Evolutionary conservation across 2,329 filamentous ascomycete genomes (phyloP).

Genomic region (Fusarium mexicanum): DNA sequence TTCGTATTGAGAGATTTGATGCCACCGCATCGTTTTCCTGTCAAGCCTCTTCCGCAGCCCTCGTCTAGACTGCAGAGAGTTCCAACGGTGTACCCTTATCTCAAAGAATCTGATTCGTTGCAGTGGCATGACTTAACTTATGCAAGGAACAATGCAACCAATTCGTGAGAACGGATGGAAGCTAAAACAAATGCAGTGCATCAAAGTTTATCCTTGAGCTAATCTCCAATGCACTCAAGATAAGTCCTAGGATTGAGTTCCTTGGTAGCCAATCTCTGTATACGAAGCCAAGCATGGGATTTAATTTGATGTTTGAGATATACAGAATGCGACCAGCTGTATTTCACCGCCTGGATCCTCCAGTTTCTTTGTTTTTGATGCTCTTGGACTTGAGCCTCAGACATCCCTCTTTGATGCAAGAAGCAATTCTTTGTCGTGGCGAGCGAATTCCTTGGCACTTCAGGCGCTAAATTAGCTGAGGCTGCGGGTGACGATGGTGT

Average conservation of each 20-base stretch:
- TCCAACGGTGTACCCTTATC: neutral
- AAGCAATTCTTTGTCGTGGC: slow-evolving; percentile 22
- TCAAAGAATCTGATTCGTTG: neutral
- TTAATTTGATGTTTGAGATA: neutral
- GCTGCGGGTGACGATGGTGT: slow-evolving; percentile 12
- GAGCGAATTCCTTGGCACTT: slow-evolving; percentile 17
- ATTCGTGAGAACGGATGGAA: slow-evolving; percentile 1
- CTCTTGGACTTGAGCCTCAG: neutral
- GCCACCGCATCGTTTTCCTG: neutral
- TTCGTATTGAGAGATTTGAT: slow-evolving; percentile 21
- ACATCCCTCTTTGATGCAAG: neutral
- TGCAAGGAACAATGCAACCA: slow-evolving; percentile 28
- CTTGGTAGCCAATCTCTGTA: slow-evolving; percentile 27
- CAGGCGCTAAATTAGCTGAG: slow-evolving; percentile 25
- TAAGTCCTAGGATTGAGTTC: neutral
- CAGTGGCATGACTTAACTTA: slow-evolving; percentile 22
- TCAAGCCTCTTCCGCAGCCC: neutral
- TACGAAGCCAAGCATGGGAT: slow-evolving; percentile 5
- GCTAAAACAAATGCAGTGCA: slow-evolving; percentile 16
- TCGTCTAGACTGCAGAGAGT: neutral
- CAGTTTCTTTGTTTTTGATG: neutral
- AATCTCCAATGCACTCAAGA: slow-evolving; percentile 21
- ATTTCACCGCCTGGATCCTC: neutral
- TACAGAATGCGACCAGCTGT: neutral
- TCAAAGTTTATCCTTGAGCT: slow-evolving; percentile 19